Evolutionary conservation across 2,329 filamentous ascomycete genomes (phyloP).

Genomic region (Chaetomiaceae sp.): DNA sequence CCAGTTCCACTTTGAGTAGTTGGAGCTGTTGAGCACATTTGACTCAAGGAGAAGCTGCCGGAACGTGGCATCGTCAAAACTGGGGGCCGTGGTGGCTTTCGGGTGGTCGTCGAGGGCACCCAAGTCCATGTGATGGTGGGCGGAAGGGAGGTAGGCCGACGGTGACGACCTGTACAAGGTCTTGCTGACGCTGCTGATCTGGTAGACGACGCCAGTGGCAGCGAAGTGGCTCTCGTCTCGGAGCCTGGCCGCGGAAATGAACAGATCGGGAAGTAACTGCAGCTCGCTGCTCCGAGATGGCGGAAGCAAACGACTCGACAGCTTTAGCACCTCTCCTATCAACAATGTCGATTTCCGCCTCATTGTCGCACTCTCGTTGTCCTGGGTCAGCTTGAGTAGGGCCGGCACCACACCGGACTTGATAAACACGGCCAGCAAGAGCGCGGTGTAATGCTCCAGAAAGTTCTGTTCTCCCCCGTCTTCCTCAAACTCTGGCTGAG

Average conservation of each 20-base stretch:
- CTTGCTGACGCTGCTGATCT: conserved; percentile 94
- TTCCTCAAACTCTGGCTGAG: conserved; percentile 57
- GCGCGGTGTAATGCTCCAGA: conserved; percentile 87
- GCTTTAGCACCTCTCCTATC: conserved; percentile 84
- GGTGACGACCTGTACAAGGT: conserved; percentile 78
- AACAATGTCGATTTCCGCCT: conserved; percentile 87
- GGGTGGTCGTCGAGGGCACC: conserved; percentile 53
- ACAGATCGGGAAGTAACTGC: conserved; percentile 82
- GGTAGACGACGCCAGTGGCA: conserved; percentile 88
- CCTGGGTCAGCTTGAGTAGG: conserved; percentile 61
- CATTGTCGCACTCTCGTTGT: conserved; percentile 63
- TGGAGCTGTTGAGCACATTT: conserved; percentile 81
- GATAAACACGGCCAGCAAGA: conserved; percentile 80
- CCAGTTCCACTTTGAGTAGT: conserved; percentile 97
- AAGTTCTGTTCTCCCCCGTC: conserved; percentile 73
- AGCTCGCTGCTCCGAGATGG: conserved; percentile 76
- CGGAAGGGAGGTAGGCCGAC: conserved; percentile 37
- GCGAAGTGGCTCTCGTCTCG: conserved; percentile 68
- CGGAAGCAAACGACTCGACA: conserved; percentile 81
- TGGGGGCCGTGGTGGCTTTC: conserved; percentile 45
- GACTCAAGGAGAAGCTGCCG: conserved; percentile 68
- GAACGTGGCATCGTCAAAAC: conserved; percentile 59
- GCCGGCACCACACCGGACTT: conserved; percentile 68
- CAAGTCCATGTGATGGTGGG: conserved; percentile 45
- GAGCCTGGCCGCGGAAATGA: conserved; percentile 71